Percentiles rank a stretch among this genome's conserved stretches.
Conservation (phyloP, 2,329 filamentous ascomycete genomes). For the Fusarium hostae region DNA sequence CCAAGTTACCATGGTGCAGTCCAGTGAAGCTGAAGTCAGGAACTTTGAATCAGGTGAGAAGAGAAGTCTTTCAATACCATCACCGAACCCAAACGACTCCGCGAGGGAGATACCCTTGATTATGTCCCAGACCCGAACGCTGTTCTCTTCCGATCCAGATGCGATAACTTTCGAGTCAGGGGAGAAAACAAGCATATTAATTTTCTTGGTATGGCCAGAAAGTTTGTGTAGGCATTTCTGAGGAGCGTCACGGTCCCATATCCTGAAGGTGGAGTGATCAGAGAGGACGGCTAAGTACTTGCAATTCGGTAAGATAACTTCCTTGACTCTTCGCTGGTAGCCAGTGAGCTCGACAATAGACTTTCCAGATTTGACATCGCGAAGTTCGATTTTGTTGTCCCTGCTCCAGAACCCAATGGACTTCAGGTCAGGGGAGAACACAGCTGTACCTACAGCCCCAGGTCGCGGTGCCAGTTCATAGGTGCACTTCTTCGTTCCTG, state of each 20-base stretch:
- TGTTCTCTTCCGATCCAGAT: not conserved
- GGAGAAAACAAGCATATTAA: not conserved
- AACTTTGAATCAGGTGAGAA: not conserved
- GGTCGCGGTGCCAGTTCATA: not conserved
- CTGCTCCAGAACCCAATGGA: not conserved
- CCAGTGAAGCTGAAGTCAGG: not conserved
- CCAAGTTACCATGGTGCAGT: not conserved
- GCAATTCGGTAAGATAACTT: not conserved
- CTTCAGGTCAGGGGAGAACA: not conserved
- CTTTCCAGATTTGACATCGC: not conserved
- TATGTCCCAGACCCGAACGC: not conserved
- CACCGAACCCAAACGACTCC: not conserved
- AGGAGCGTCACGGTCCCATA: not conserved
- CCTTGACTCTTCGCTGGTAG: not conserved
- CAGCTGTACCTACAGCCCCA: not conserved
- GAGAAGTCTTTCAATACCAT: not conserved
- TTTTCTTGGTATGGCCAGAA: not conserved
- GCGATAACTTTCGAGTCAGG: not conserved
- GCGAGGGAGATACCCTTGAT: not conserved
- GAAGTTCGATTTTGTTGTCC: not conserved
- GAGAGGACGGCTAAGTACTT: not conserved
- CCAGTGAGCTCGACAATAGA: not conserved
- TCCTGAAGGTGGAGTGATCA: not conserved
- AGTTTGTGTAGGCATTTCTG: not conserved
- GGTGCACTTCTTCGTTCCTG: not conserved